These are phyloP conservation scores for Pseudoneurospora amorphoporcata DNA, from an alignment of 495 filamentous ascomycete species.

Conservation along the genomic window DNA sequence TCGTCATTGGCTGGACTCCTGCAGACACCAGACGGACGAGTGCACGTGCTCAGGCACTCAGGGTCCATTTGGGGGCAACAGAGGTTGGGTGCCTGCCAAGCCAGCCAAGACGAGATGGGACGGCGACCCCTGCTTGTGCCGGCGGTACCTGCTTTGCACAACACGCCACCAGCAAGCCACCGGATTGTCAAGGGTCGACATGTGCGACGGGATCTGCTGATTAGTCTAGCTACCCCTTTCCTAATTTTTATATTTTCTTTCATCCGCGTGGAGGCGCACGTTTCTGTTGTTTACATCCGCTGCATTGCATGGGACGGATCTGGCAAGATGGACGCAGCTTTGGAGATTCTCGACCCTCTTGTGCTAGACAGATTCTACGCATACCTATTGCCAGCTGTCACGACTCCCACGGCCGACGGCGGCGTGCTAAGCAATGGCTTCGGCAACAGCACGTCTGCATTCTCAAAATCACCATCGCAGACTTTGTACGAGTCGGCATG, in stretches of 20 bases:
- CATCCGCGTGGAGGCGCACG: background rate
- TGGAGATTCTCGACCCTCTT: conserved; percentile 12
- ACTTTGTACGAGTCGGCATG: conserved; percentile 5
- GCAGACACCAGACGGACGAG: background rate
- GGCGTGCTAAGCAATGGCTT: background rate
- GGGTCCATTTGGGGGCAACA: background rate
- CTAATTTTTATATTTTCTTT: background rate
- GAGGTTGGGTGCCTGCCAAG: background rate
- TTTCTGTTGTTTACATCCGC: background rate
- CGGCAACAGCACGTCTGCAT: background rate
- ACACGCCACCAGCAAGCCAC: background rate
- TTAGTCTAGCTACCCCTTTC: background rate
- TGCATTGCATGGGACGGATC: background rate
- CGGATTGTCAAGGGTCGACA: background rate
- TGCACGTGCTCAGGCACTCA: background rate
- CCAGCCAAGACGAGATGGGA: background rate
- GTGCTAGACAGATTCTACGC: conserved; percentile 14
- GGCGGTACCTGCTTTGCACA: background rate
- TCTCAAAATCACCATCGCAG: background rate
- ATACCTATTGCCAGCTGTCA: conserved; percentile 7
- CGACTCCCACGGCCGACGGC: background rate
- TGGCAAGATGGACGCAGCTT: conserved; percentile 8
- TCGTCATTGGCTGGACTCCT: background rate
- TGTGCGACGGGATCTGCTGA: background rate
- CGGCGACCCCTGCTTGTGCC: background rate